Evolutionary conservation across 2,329 filamentous ascomycete genomes (phyloP).

Genomic region (Metarhizium rileyi): DNA sequence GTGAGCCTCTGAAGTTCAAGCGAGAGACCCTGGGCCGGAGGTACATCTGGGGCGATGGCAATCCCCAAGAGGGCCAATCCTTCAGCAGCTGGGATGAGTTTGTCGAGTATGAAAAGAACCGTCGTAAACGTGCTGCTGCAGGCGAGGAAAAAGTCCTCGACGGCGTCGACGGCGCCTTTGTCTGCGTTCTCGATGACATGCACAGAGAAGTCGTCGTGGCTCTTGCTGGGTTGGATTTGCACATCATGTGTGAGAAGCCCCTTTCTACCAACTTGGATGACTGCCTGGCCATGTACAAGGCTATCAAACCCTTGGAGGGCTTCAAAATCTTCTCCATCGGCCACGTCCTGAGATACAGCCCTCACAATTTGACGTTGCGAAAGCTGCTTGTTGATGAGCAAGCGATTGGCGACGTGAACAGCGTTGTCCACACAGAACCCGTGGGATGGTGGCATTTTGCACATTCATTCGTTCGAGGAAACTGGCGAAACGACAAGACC

Average conservation of each 20-base stretch:
- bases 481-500: constrained; percentile 76
- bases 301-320: constrained; percentile 31
- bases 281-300: constrained; percentile 64
- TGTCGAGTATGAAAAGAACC: constrained; percentile 56
- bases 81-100: constrained; percentile 71
- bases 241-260: constrained; percentile 94
- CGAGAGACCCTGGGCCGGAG: constrained; percentile 57
- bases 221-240: constrained; percentile 59
- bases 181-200: constrained; percentile 74
- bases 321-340: constrained; percentile 72
- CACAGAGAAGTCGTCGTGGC: constrained; percentile 73
- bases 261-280: constrained; percentile 70
- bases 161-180: constrained; percentile 53
- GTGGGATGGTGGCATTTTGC: constrained; percentile 95
- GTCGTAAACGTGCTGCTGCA: constrained; percentile 43
- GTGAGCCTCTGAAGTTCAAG: constrained; percentile 73
- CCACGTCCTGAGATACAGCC: constrained; percentile 87
- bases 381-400: constrained; percentile 65
- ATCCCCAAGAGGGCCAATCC: constrained; percentile 49
- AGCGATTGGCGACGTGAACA: constrained; percentile 75
- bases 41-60: constrained; percentile 58
- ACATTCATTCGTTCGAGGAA: constrained; percentile 84
- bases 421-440: constrained; percentile 85
- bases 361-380: constrained; percentile 79
- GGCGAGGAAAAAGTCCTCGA: constrained; percentile 38